Conservation (phyloP, 1,284 basidiomycete genomes). For the Tremellales sp. region DNA sequence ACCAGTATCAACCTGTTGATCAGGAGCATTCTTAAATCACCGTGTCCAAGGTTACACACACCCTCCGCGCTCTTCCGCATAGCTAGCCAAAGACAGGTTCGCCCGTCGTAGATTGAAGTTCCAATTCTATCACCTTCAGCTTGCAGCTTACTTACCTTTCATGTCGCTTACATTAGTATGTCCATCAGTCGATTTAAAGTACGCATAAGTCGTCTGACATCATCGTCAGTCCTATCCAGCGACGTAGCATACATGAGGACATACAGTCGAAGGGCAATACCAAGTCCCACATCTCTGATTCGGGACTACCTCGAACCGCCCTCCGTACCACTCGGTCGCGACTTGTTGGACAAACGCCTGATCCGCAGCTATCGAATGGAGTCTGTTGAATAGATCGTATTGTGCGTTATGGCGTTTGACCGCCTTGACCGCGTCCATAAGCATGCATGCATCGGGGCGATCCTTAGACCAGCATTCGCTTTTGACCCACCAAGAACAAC, state of each 20-base stretch:
- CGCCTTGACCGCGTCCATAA: conserved; percentile 14
- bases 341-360: conserved; percentile 64
- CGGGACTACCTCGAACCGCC: conserved; percentile 48
- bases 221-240: conserved; percentile 19
- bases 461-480: no score
- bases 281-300: conserved; percentile 92
- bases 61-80: conserved; percentile 61
- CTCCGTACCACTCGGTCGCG: conserved; percentile 51
- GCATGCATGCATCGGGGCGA: no score
- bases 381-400: conserved; percentile 71
- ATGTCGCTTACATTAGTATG: conserved; percentile 59
- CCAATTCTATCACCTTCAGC: conserved; percentile 56
- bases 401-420: conserved; percentile 42
- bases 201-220: conserved; percentile 53
- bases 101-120: conserved; percentile 78
- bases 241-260: conserved; percentile 1
- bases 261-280: conserved; percentile 72
- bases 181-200: conserved; percentile 98
- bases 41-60: conserved; percentile 26
- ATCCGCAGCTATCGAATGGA: conserved; percentile 80
- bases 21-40: not conserved
- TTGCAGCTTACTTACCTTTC: not conserved
- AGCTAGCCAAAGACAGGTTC: conserved; percentile 72
- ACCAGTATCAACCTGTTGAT: conserved; percentile 71
- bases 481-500: no score